Evolutionary conservation across 1,139 yeast species (phyloP).

Genomic region (Magnusiomyces sp.): DNA sequence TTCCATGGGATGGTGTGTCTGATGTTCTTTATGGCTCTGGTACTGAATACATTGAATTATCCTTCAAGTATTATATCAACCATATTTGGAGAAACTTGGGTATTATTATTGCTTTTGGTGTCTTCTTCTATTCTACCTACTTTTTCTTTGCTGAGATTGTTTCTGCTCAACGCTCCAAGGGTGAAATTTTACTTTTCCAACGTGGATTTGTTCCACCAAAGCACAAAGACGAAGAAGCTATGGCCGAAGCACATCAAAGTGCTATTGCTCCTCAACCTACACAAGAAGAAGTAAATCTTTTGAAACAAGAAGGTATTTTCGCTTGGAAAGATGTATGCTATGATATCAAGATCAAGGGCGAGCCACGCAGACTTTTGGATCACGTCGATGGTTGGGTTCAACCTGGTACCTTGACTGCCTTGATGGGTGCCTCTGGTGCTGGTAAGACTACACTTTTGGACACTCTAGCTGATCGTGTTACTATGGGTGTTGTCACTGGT

Average conservation of each 20-base stretch:
- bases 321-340: slow-evolving; percentile 69
- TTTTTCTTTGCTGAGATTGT: slow-evolving; percentile 50
- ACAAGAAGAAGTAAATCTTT: slow-evolving; percentile 12
- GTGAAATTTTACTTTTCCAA: slow-evolving; percentile 67
- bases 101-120: slow-evolving; percentile 44
- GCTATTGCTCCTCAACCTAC: slow-evolving; percentile 18
- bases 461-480: slow-evolving; percentile 65
- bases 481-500: slow-evolving; percentile 73
- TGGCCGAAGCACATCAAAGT: slow-evolving; percentile 18
- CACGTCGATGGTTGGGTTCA: slow-evolving; percentile 73
- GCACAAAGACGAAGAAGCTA: slow-evolving; percentile 6
- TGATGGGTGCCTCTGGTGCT: slow-evolving; percentile 80
- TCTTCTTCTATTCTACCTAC: slow-evolving; percentile 47
- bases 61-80: slow-evolving; percentile 40
- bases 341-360: slow-evolving; percentile 49
- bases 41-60: slow-evolving; percentile 39
- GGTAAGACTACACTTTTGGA: slow-evolving; percentile 69
- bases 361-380: slow-evolving; percentile 46
- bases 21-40: slow-evolving; percentile 40
- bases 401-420: slow-evolving; percentile 60
- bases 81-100: slow-evolving; percentile 81
- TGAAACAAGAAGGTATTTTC: slow-evolving; percentile 39
- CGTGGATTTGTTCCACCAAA: background rate
- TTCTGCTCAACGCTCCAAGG: slow-evolving; percentile 69
- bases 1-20: slow-evolving; percentile 39